Evolutionary conservation across 2,329 filamentous ascomycete genomes (phyloP), one percentile per base, ranked within the genome.

Genomic region (Aspergillus neotritici): DNA sequence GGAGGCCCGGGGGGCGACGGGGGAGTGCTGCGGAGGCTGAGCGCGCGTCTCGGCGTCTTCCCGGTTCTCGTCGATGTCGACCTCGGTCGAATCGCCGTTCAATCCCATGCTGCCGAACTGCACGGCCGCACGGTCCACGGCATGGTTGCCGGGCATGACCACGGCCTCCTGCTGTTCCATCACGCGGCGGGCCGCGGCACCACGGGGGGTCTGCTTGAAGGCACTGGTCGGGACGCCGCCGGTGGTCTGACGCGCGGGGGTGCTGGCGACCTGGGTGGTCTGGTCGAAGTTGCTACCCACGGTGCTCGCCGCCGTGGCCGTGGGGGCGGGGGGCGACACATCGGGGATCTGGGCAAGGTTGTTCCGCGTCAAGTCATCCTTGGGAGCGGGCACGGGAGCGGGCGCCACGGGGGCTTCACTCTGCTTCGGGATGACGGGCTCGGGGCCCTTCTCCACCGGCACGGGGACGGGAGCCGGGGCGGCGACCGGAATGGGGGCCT

Each of bases 121-220:
- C 37, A 98, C 89, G 38, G 90, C 86, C 53, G 91, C 82, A 57
- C 89, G 84, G 64, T 97, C 91, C 21, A 98, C 86, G 41, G 93
- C 90, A 55, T 93, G 89, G 72, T 96, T 95, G 47, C 87, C 89
- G 35, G 93, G 93, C 91, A 98, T 96, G 52, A 95, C 89, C 32
- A 98, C 93, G 46, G 93, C 88, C 71, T 98, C 93, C 67, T 95
- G 90, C 64, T 98, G 93, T 58, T 97, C 90, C 60, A 94, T 76
- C 41, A 96, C 78, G 58, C 88, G 86, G 53, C 91, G 86, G 67
- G 86, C 88, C 69, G 84, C 90, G 14, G 87, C 80, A 42, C 82
- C 83, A 48, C 91, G 86, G 47, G 75, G 73, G 86, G 86, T 72
- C 41, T 63, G 61, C 52, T 94, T 95, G 58, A 86, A 75, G 17